phyloP scores from a whole-genome alignment of 2,329 filamentous ascomycete genomes.

The Helotiales sp. region DNA sequence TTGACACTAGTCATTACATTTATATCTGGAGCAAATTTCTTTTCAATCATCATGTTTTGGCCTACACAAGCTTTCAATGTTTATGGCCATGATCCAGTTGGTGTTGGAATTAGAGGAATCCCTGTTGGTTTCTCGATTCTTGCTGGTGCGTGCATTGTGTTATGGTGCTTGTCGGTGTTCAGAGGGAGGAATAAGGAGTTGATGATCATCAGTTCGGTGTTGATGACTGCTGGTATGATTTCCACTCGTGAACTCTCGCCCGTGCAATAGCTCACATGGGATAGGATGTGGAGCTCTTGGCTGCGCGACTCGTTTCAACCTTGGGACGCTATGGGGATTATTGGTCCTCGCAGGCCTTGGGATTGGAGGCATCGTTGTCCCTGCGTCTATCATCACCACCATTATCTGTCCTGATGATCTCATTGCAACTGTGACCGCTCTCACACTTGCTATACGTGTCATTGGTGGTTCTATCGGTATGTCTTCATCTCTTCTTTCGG shows the following conservation, averaged over 20 bases:
- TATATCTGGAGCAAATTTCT: slow-evolving; percentile 56
- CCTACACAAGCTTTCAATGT: slow-evolving; percentile 62
- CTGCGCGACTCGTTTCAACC: slow-evolving; percentile 50
- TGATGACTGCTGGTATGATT: slow-evolving; percentile 68
- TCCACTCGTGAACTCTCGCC: slow-evolving; percentile 38
- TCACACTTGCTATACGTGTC: slow-evolving; percentile 69
- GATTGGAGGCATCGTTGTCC: slow-evolving; percentile 68
- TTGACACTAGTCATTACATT: slow-evolving; percentile 58
- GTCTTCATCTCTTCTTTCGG: not conserved
- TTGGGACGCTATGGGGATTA: slow-evolving; percentile 54
- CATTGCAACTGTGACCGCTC: slow-evolving; percentile 67
- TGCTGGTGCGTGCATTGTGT: slow-evolving; percentile 57
- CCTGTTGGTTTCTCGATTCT: slow-evolving; percentile 66
- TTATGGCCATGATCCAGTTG: slow-evolving; percentile 63
- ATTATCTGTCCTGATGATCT: slow-evolving; percentile 71
- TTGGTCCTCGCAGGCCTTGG: slow-evolving; percentile 63
- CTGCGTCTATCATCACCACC: slow-evolving; percentile 66
- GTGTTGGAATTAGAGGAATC: slow-evolving; percentile 63
- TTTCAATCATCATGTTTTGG: slow-evolving; percentile 54
- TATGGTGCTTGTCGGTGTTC: slow-evolving; percentile 57
- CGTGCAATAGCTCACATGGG: slow-evolving; percentile 46
- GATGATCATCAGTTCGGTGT: slow-evolving; percentile 56
- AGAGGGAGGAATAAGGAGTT: slow-evolving; percentile 59
- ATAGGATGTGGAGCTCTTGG: slow-evolving; percentile 50
- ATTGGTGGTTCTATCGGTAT: slow-evolving; percentile 54